Percentiles rank a stretch among this genome's conserved stretches.
Conservation (phyloP, 2,329 filamentous ascomycete species). For the Atkinsonella hypoxylon region DNA sequence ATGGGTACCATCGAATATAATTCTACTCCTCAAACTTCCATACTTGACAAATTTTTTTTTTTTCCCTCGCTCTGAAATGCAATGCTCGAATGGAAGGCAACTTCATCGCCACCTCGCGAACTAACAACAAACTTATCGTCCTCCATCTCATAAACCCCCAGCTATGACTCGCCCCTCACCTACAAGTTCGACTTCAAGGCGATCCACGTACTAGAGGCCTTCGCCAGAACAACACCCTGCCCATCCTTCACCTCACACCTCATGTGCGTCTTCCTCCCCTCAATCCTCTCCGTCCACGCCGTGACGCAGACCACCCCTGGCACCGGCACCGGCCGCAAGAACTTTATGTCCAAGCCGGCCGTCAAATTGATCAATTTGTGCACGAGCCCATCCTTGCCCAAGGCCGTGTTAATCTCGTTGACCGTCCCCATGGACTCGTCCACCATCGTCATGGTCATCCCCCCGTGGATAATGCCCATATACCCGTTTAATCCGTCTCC, state of each 20-base stretch:
- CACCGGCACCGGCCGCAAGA: constrained; percentile 19
- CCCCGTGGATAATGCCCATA: constrained; percentile 24
- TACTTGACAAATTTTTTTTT: neutral
- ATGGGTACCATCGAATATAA: neutral
- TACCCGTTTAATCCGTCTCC: constrained; percentile 23
- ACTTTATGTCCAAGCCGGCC: constrained; percentile 22
- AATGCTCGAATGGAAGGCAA: neutral
- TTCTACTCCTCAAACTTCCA: neutral
- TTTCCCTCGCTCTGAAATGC: too few species aligned
- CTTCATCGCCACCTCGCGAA: neutral
- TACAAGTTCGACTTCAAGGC: constrained; percentile 19
- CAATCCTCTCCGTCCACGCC: constrained; percentile 19
- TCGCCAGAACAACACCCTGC: constrained; percentile 18
- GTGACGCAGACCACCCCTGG: constrained; percentile 19
- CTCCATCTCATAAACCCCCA: neutral
- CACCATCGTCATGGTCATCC: constrained; percentile 21
- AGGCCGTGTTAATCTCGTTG: constrained; percentile 22
- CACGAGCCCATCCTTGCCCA: constrained; percentile 18
- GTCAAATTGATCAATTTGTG: constrained; percentile 21
- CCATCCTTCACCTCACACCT: constrained; percentile 18
- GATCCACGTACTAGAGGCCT: constrained; percentile 21
- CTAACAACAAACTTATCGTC: neutral
- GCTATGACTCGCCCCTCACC: neutral
- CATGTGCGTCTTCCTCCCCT: constrained; percentile 23
- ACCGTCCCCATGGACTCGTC: constrained; percentile 26